Percentiles rank a stretch among this genome's conserved stretches.
These are phyloP conservation scores for Cercophora newfieldiana DNA, from an alignment of 495 filamentous ascomycete species.

Conservation along the genomic window DNA sequence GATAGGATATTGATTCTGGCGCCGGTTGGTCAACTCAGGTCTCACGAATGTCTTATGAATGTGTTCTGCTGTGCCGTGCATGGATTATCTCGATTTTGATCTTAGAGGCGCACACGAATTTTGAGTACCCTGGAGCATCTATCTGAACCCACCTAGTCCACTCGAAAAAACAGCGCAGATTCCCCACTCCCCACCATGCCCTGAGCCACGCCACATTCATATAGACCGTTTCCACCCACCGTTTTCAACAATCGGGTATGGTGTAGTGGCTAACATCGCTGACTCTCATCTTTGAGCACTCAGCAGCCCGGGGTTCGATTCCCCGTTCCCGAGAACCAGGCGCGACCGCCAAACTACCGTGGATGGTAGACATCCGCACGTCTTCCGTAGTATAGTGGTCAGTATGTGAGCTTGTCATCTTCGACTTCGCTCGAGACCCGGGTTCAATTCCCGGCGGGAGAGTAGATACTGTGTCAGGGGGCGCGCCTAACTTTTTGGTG, in stretches of 20 bases:
- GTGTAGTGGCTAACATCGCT: slow-evolving; percentile 10
- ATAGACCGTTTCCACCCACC: background rate
- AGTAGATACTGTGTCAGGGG: background rate
- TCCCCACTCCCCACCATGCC: background rate
- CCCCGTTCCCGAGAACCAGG: slow-evolving; percentile 4
- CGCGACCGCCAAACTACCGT: background rate
- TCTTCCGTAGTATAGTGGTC: background rate
- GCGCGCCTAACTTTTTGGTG: background rate
- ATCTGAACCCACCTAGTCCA: no score
- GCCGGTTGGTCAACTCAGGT: no score
- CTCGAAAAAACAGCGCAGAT: background rate
- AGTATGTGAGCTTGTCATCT: background rate
- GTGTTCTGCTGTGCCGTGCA: no score
- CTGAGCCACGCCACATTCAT: background rate
- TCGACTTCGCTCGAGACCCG: background rate
- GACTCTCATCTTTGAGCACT: background rate
- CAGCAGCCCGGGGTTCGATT: slow-evolving; percentile 10
- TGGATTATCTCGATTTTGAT: no score
- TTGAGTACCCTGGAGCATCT: no score
- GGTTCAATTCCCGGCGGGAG: background rate
- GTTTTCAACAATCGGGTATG: slow-evolving; percentile 4
- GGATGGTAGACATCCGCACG: background rate
- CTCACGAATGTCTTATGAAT: no score
- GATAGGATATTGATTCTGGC: no score
- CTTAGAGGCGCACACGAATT: no score